phyloP scores from a whole-genome alignment of 768 basidiomycete genomes.

The Mycena haematopus region DNA sequence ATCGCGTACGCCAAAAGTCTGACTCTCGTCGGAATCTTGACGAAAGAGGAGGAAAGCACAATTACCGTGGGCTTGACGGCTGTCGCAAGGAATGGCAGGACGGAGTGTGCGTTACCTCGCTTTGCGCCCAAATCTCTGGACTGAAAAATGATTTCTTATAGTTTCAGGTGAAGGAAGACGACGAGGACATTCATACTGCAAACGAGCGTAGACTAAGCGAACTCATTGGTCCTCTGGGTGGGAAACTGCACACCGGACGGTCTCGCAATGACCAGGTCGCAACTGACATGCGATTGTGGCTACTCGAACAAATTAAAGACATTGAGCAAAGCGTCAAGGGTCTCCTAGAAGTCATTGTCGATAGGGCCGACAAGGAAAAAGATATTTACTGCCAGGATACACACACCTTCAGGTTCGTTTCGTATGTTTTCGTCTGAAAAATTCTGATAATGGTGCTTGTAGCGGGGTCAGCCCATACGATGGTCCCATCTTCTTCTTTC shows the following conservation, averaged over 20 bases:
- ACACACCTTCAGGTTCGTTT: slow-evolving; percentile 89
- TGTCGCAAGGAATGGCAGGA: slow-evolving; percentile 88
- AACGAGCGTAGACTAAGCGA: slow-evolving; percentile 95
- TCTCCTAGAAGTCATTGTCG: slow-evolving; percentile 87
- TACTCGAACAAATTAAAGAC: slow-evolving; percentile 76
- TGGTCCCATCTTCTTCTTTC: slow-evolving; percentile 98
- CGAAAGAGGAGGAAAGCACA: slow-evolving; percentile 71
- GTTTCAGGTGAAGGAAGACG: slow-evolving; percentile 84
- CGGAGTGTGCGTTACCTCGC: slow-evolving; percentile 60
- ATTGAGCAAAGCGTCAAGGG: slow-evolving; percentile 74
- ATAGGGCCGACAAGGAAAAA: slow-evolving; percentile 92
- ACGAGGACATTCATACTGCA: slow-evolving; percentile 99
- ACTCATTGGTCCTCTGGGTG: slow-evolving; percentile 89
- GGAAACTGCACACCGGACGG: slow-evolving; percentile 96
- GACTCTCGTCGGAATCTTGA: slow-evolving; percentile 80
- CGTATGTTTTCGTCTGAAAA: neutral
- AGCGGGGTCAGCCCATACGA: slow-evolving; percentile 98
- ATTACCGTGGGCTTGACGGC: slow-evolving; percentile 75
- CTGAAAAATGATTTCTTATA: slow-evolving; percentile 36
- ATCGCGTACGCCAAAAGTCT: slow-evolving; percentile 95
- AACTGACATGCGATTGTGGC: slow-evolving; percentile 97
- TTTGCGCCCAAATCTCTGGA: slow-evolving; percentile 1
- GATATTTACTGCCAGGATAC: slow-evolving; percentile 93
- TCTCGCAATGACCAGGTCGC: slow-evolving; percentile 99
- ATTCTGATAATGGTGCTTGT: slow-evolving; percentile 4